Conservation (phyloP, 257 asterid species). For the Leonotis leonurus region DNA sequence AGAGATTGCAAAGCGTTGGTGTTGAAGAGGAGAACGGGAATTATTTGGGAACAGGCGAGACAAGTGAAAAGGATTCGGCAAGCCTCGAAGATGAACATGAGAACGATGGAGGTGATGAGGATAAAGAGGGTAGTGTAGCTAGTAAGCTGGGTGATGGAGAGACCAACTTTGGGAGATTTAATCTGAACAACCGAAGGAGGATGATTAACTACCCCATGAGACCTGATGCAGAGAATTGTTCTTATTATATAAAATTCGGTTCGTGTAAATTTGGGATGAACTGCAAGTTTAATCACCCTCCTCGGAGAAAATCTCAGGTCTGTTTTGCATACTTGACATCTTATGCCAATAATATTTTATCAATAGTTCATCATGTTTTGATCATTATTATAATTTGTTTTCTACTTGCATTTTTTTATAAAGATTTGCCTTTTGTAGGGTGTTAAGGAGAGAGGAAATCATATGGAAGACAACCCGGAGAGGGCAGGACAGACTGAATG, state of each 20-base stretch:
- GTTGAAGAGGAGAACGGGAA: no score
- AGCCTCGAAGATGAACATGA: conserved; percentile 15
- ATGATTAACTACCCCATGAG: conserved; percentile 60
- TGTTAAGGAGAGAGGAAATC: conserved; percentile 35
- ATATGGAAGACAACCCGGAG: conserved; percentile 37
- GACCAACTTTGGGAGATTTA: conserved; percentile 9
- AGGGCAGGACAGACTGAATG: conserved; percentile 51
- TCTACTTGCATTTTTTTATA: background rate
- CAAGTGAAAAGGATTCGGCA: no score
- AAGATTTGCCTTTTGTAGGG: conserved; percentile 16
- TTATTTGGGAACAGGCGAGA: no score
- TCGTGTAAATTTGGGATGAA: conserved; percentile 70
- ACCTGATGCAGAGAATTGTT: conserved; percentile 84
- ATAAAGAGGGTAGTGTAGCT: conserved; percentile 17
- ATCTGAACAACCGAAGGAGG: conserved; percentile 24
- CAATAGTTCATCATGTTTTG: background rate
- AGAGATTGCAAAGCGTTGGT: background rate
- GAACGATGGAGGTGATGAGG: conserved; percentile 20
- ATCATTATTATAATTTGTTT: no score
- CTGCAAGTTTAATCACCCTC: conserved; percentile 95
- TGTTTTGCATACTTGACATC: background rate
- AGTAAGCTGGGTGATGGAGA: conserved; percentile 14
- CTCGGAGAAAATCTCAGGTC: conserved; percentile 63
- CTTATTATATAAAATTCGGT: conserved; percentile 66
- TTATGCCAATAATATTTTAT: background rate